Evolutionary conservation across 176 grass and related monocot genomes (phyloP).

Genomic region (Chloris gayana): DNA sequence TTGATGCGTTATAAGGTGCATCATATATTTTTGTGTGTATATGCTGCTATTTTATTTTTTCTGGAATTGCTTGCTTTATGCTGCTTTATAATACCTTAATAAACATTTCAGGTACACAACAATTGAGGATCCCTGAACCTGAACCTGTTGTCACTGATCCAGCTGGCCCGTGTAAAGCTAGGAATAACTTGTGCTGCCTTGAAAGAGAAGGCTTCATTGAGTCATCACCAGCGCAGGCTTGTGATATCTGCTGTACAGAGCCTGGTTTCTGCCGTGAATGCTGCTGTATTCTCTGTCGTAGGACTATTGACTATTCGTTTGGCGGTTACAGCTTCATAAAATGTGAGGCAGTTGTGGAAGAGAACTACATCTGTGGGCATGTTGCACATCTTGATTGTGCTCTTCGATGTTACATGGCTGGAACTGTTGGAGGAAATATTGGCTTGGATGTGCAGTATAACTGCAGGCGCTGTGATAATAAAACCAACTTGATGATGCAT

Average conservation of each 20-base stretch:
- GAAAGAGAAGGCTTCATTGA: conserved; percentile 54
- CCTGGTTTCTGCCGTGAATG: conserved; percentile 84
- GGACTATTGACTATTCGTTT: conserved; percentile 60
- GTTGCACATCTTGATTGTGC: conserved; percentile 85
- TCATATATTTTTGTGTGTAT: conserved; percentile 20
- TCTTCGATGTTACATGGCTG: conserved; percentile 81
- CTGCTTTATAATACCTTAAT: conserved; percentile 36
- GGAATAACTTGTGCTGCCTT: conserved; percentile 70
- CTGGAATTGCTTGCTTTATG: conserved; percentile 29
- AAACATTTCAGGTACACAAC: conserved; percentile 43
- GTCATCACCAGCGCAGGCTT: conserved; percentile 51
- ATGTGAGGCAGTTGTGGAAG: conserved; percentile 69
- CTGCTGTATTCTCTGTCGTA: conserved; percentile 88
- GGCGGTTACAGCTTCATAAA: conserved; percentile 67
- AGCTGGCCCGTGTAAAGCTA: conserved; percentile 62
- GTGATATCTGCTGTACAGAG: conserved; percentile 74
- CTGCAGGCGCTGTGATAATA: conserved; percentile 89
- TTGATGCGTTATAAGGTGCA: conserved; percentile 16
- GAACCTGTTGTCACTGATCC: conserved; percentile 34
- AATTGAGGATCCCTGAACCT: conserved; percentile 32
- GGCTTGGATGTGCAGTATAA: conserved; percentile 85
- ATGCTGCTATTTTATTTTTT: conserved; percentile 19
- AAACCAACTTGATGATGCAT: conserved; percentile 75
- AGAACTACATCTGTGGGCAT: conserved; percentile 79
- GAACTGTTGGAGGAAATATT: conserved; percentile 84